Base-by-base conservation (phyloP, 2,329 filamentous ascomycete species). In the Colletotrichum viniferum region DNA sequence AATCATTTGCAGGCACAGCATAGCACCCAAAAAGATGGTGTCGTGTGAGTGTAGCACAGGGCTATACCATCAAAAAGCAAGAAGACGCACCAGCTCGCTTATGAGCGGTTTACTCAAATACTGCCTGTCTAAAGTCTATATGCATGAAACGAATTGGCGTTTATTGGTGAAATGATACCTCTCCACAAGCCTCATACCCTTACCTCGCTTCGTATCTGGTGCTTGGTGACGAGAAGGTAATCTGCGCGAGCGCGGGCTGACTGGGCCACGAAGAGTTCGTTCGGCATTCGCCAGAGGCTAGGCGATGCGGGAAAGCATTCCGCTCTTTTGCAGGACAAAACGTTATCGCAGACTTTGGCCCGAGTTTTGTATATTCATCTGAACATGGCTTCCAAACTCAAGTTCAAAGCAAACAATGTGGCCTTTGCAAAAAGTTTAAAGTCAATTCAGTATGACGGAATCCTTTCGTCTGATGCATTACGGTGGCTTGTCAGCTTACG, bases 141-240 rank as follows among this genome's bases (percentile, higher is more conserved):
- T 62, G 58, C 67, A 62, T 48, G 67, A 32, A 61, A 62, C 38
- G 38, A 56, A 34, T 7, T 34, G 65, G 56, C 56, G 56, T 69
- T 48, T 69, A 26, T 62, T n/a, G 67, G 56, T 69, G 67, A 61
- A 69, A 69, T 55, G 67, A 69, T 62, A 69, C 56, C 56, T 69
- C 28, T 48, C 30, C 32, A 34, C 9, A 52, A 52, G 10, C 30
- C 26, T 21, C 62, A n/a, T 48, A 12, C 8, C 14, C 21, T n/a
- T 43, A 21, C 13, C 34, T 21, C 38, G 18, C 24, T 34, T 18
- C 36, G 48, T 28, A n/a, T 21, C 10, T 21, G 5, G 24, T 68
- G 52, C 18, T 26, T 30, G 9, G 32, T 58, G 65, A 21, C 18
- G 30, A 55, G 21, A 7, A 56, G n/a, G 9, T 34, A 21, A 14